Evolutionary conservation across 2,329 filamentous ascomycete genomes (phyloP), one percentile per base, ranked within the genome.

Genomic region (Fusarium verrucosum): DNA sequence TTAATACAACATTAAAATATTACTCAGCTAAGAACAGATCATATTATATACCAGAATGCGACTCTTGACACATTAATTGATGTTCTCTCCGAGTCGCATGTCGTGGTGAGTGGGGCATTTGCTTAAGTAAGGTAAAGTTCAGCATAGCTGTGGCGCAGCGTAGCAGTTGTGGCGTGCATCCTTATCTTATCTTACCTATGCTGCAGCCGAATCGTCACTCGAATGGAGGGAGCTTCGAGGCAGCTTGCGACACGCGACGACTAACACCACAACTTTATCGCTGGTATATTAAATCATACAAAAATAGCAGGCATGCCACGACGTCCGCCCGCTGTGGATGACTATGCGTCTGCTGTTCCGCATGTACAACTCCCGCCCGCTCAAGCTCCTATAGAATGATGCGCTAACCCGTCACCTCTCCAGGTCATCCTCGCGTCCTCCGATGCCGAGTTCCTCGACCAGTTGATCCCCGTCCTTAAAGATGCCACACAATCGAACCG

Each of bases 341-440:
- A 83, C 64, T 83, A 83, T 65, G 76, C 75, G 66, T 77, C 77
- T 57, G 79, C 80, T 44, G 79, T 83, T 33, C 78, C 80, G 35
- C 78, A 82, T 74, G 81, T 82, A 61, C 35, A 64, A 35, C 32
- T 54, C 28, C 19, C 65, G 64, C 14, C 65, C 72, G 22, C 62
- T 66, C 6, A 25, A 25, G 20, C 30, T 54, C 13, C 17, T 35
- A 17, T 6, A 43, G 38, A 49, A 50, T 30, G 17, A 45, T 49
- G 52, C 23, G 51, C 67, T 58, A 69, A 51, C 28, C 33, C 42
- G 7, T 41, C 14, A 19, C 41, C 33, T 44, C 22, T 40, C 4
- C 17, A 99, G 92, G 96, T 98, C 69, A 94, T 97, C 62, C 87
- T 96, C 70, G 93, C 94, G 3, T 91, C 93, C 13, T 93, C 94